These are phyloP conservation scores for Penicillium manginii DNA, from an alignment of 495 filamentous ascomycete genomes.

Conservation along the genomic window DNA sequence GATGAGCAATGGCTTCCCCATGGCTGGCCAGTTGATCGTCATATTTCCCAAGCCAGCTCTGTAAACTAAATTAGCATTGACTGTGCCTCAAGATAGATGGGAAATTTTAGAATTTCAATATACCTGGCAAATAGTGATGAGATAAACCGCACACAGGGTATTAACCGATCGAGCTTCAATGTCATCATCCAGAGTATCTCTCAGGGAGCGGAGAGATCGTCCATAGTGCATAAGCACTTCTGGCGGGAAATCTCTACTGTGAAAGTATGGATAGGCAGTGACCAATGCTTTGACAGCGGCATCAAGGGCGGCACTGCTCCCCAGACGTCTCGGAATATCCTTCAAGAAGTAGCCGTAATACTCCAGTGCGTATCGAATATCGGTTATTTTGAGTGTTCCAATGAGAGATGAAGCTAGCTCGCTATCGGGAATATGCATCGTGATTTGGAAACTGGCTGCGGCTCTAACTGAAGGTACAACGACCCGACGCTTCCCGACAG, in stretches of 20 bases:
- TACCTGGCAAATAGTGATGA: conserved; percentile 49
- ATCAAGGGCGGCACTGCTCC: conserved; percentile 39
- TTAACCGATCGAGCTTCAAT: conserved; percentile 32
- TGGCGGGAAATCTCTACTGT: conserved; percentile 18
- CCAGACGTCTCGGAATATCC: conserved; percentile 39
- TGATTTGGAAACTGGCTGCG: background rate
- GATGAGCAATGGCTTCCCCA: conserved; percentile 35
- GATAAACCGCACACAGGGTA: conserved; percentile 46
- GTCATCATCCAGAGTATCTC: conserved; percentile 37
- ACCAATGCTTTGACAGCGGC: conserved; percentile 36
- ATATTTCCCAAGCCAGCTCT: conserved; percentile 34
- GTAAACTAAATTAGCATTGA: background rate
- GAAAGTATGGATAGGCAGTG: conserved; percentile 28
- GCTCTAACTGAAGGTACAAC: background rate
- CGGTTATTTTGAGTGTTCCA: conserved; percentile 27
- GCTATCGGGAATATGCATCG: conserved; percentile 19
- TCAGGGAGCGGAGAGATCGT: conserved; percentile 33
- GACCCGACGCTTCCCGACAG: background rate
- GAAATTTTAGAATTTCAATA: background rate
- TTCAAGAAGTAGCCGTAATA: conserved; percentile 40
- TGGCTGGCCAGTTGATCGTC: conserved; percentile 30
- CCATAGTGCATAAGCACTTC: conserved; percentile 31
- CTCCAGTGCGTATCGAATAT: conserved; percentile 38
- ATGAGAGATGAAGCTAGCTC: conserved; percentile 28
- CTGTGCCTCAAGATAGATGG: background rate